Conservation (phyloP, 2,329 filamentous ascomycete species). For the Colletotrichum sp. region DNA sequence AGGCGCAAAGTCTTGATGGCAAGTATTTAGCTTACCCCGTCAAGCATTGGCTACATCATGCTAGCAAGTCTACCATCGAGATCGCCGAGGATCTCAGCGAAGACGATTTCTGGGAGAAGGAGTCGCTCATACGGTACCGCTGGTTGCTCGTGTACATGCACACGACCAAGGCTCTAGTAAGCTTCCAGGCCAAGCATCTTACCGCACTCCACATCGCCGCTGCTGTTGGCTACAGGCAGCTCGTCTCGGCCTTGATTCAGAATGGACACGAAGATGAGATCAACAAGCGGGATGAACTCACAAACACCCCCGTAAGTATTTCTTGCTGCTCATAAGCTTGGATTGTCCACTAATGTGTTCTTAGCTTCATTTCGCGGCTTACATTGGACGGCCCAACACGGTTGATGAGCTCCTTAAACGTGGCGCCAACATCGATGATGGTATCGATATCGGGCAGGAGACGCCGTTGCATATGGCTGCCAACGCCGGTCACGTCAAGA, state of each 20-base stretch:
- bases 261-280: constrained; percentile 41
- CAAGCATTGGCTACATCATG: constrained; percentile 46
- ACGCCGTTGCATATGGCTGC: constrained; percentile 47
- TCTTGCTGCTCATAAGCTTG: no score
- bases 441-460: constrained; percentile 30
- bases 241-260: constrained; percentile 41
- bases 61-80: constrained; percentile 43
- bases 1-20: constrained; percentile 29
- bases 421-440: constrained; percentile 37
- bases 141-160: constrained; percentile 41
- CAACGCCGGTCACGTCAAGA: constrained; percentile 38
- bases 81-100: constrained; percentile 47
- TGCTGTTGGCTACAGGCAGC: constrained; percentile 40
- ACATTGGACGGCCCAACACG: constrained; percentile 36
- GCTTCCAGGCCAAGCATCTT: constrained; percentile 32
- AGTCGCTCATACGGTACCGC: constrained; percentile 38
- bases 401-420: constrained; percentile 39
- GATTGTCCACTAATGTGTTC: neutral
- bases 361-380: constrained; percentile 34
- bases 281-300: constrained; percentile 30
- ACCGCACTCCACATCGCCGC: constrained; percentile 43
- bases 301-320: constrained; percentile 38
- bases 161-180: constrained; percentile 33
- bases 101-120: constrained; percentile 40
- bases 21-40: constrained; percentile 39